Evolutionary conservation across 2,329 filamentous ascomycete species (phyloP).

Genomic region (Talaromyces rugulosus): DNA sequence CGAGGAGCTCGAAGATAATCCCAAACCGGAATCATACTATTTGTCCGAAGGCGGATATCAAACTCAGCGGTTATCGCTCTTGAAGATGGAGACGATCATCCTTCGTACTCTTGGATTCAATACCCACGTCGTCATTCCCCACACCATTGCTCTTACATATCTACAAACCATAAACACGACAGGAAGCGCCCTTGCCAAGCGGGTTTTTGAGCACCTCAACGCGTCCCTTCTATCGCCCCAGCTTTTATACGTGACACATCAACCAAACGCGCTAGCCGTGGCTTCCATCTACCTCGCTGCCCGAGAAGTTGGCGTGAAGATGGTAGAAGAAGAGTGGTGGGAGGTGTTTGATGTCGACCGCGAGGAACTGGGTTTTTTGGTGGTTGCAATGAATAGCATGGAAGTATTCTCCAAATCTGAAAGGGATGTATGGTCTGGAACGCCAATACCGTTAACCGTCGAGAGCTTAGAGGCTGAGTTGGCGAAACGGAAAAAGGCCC

Average conservation of each 20-base stretch:
- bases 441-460: constrained; percentile 56
- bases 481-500: constrained; percentile 44
- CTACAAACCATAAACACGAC: constrained; percentile 80
- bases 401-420: constrained; percentile 64
- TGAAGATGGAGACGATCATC: constrained; percentile 72
- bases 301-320: constrained; percentile 67
- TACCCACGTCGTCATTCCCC: constrained; percentile 78
- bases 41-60: constrained; percentile 71
- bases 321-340: constrained; percentile 91
- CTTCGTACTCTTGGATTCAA: constrained; percentile 75
- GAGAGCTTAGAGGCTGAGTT: constrained; percentile 58
- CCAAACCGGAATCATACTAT: constrained; percentile 57
- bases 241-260: constrained; percentile 85
- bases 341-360: constrained; percentile 95
- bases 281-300: constrained; percentile 89
- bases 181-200: constrained; percentile 54
- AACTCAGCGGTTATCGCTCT: constrained; percentile 58
- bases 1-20: constrained; percentile 21
- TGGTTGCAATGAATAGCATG: constrained; percentile 77
- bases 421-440: constrained; percentile 51
- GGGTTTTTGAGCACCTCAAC: constrained; percentile 76
- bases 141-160: constrained; percentile 84
- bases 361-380: constrained; percentile 89
- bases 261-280: constrained; percentile 78
- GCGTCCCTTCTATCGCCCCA: constrained; percentile 81